Evolutionary conservation across 2,329 filamentous ascomycete genomes (phyloP).

Genomic region (Calonectria pseudoturangicola): DNA sequence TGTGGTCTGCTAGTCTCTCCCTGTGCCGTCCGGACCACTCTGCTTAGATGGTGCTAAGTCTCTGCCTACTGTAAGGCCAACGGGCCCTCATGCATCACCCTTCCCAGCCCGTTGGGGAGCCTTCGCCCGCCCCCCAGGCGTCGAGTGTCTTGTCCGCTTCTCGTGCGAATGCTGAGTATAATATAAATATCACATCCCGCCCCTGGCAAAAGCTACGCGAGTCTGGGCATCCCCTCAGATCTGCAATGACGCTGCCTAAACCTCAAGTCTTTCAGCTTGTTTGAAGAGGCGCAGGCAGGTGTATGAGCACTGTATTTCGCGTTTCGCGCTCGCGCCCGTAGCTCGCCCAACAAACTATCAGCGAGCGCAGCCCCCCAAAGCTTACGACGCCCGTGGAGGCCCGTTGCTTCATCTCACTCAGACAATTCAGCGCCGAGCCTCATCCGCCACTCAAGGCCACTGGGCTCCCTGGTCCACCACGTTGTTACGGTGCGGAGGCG

Average conservation of each 20-base stretch:
- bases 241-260: slow-evolving; percentile 21
- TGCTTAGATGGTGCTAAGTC: slow-evolving; percentile 4
- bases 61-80: slow-evolving; percentile 23
- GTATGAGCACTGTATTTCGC: slow-evolving; percentile 28
- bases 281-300: slow-evolving; percentile 41
- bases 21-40: slow-evolving; percentile 19
- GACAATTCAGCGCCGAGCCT: slow-evolving; percentile 38
- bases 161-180: slow-evolving; percentile 7
- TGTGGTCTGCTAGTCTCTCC: slow-evolving; percentile 21
- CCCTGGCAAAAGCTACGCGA: slow-evolving; percentile 20
- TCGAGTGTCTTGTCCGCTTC: slow-evolving; percentile 19
- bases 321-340: slow-evolving; percentile 33
- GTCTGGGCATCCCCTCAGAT: not conserved
- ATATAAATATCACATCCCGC: slow-evolving; percentile 40
- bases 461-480: slow-evolving; percentile 34
- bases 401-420: slow-evolving; percentile 20
- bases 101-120: slow-evolving; percentile 42
- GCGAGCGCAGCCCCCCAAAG: slow-evolving; percentile 33
- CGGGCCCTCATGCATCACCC: slow-evolving; percentile 16
- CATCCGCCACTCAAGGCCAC: slow-evolving; percentile 37
- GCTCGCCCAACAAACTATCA: slow-evolving; percentile 33
- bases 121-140: slow-evolving; percentile 18
- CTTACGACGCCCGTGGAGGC: slow-evolving; percentile 35
- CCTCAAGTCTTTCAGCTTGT: slow-evolving; percentile 30
- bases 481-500: slow-evolving; percentile 9